phyloP scores from a whole-genome alignment of 2,329 filamentous ascomycete genomes.

The Fusarium poae region DNA sequence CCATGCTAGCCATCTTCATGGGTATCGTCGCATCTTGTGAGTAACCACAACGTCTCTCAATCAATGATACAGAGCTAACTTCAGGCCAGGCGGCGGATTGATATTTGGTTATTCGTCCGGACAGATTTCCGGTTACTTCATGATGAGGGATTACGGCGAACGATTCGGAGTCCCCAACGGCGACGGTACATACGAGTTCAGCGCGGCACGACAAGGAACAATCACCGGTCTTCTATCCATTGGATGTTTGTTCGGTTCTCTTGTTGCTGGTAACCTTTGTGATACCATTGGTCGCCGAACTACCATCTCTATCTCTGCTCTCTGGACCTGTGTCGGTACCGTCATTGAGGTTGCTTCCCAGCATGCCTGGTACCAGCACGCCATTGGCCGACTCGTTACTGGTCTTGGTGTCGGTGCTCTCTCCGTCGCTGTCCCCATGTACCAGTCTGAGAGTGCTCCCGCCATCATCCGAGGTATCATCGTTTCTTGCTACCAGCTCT shows the following conservation, averaged over 20 bases:
- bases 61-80: neutral
- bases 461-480: slow-evolving; percentile 73
- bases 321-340: slow-evolving; percentile 74
- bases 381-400: slow-evolving; percentile 73
- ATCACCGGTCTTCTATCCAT: slow-evolving; percentile 72
- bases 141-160: slow-evolving; percentile 67
- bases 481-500: slow-evolving; percentile 75
- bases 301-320: slow-evolving; percentile 72
- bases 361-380: slow-evolving; percentile 72
- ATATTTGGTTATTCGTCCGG: slow-evolving; percentile 69
- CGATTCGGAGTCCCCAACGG: slow-evolving; percentile 64
- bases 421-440: slow-evolving; percentile 75
- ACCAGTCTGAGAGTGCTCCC: slow-evolving; percentile 75
- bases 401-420: slow-evolving; percentile 75
- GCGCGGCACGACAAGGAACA: slow-evolving; percentile 70
- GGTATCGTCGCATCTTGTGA: slow-evolving; percentile 62
- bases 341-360: slow-evolving; percentile 72
- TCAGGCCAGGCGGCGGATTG: too few species aligned
- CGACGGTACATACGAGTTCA: slow-evolving; percentile 62
- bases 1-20: slow-evolving; percentile 61
- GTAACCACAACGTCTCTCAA: neutral
- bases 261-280: slow-evolving; percentile 70
- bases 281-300: slow-evolving; percentile 72
- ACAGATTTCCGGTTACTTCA: slow-evolving; percentile 72
- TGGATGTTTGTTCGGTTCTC: slow-evolving; percentile 70